Percentiles rank a stretch among this genome's conserved stretches.
phyloP scores from a whole-genome alignment of 768 basidiomycete species.

The Podaxis mareebaensis region DNA sequence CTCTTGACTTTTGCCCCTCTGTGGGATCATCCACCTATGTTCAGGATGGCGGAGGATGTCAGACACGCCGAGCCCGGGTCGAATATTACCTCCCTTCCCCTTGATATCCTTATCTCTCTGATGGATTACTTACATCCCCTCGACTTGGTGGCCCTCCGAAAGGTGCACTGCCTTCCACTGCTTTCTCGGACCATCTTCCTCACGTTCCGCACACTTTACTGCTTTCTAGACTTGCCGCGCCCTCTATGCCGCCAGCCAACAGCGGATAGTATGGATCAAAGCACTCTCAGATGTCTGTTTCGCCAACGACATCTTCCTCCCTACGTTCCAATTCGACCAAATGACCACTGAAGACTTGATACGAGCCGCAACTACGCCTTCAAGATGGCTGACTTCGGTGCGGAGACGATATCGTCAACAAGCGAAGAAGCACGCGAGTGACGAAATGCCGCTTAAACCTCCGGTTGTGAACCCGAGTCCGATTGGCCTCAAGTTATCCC shows the following conservation, averaged over 20 bases:
- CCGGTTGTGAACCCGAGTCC: neutral
- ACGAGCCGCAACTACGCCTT: slow-evolving; percentile 18
- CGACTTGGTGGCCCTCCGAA: slow-evolving; percentile 11
- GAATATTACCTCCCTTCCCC: slow-evolving; percentile 3
- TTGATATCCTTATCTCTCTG: slow-evolving; percentile 7
- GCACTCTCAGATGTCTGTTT: slow-evolving; percentile 20
- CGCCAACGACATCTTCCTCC: slow-evolving; percentile 18
- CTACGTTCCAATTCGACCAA: slow-evolving; percentile 21
- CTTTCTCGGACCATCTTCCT: neutral
- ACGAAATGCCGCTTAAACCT: neutral
- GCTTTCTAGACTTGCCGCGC: slow-evolving; percentile 18
- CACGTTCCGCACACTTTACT: neutral
- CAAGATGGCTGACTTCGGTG: slow-evolving; percentile 14
- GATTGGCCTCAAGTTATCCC: neutral
- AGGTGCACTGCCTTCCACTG: neutral
- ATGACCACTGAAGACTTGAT: slow-evolving; percentile 21
- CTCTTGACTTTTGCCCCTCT: neutral
- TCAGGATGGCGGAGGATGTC: neutral
- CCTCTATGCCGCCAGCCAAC: slow-evolving; percentile 12
- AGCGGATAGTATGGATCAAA: slow-evolving; percentile 23
- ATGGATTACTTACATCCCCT: slow-evolving; percentile 8
- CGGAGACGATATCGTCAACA: neutral
- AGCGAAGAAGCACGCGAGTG: neutral
- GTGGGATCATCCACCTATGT: neutral
- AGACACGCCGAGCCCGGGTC: neutral